Evolutionary conservation across 2,329 filamentous ascomycete species (phyloP), one percentile per base, ranked within the genome.

Genomic region (Pestalotiopsis sp.): DNA sequence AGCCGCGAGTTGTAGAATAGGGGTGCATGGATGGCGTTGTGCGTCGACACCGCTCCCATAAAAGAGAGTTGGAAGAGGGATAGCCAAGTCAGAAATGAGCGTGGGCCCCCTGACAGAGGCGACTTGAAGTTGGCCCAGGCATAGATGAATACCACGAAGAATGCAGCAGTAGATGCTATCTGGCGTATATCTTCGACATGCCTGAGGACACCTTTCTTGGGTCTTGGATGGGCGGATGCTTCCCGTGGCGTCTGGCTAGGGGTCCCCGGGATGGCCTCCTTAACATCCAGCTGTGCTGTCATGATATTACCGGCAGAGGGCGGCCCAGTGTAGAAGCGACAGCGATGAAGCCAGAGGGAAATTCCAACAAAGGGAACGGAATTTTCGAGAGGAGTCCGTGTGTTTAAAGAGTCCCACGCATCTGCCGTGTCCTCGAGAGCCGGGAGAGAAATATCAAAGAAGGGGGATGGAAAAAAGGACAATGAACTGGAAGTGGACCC

Each of bases 11-110:
- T 63, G 20, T 39, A 68, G 59, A 70, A 70, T 41, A 70, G 20
- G 11, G 68, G 68, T 20, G 64, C 49, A 41, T 70, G 68, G 31
- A 70, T 68, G 66, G 68, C 68, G 57, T 70, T 70, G 27, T 70
- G 68, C 57, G 68, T 70, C 27, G 68, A 31, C 41, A 70, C 66
- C 6, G 68, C 68, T 39, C 68, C 68, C 68, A 70, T 70, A 58
- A 70, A 70, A 31, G 68, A 70, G 41, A 70, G 68, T 58, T 70
- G 68, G 36, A 66, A 63, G 14, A 70, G 38, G 13, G 66, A 27
- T 31, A 70, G 58, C 68, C 68, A 70, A 27, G 45, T 65, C 38
- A 66, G 23, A 57, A 65, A 68, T 6, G 68, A 70, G 17, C 25
- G 20, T 17, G 66, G 57, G 39, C 68, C 68, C 58, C 62, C 68